Percentiles rank a stretch among this genome's conserved stretches.
Conservation (phyloP, 495 filamentous ascomycete genomes). For the Aspergillus sclerotioniger region DNA sequence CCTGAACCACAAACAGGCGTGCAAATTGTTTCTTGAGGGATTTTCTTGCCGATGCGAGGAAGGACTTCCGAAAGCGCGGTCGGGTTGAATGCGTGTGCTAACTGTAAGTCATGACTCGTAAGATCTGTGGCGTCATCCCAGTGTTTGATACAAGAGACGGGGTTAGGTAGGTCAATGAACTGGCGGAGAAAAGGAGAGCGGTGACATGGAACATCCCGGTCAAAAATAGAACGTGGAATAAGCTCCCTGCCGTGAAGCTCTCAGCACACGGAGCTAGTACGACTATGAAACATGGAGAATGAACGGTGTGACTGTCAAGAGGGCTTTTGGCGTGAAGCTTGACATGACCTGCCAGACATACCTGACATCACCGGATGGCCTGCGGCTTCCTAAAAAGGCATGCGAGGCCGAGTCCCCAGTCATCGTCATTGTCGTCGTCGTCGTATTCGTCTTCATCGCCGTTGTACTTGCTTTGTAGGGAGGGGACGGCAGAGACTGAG, state of each 20-base stretch:
- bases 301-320: not conserved
- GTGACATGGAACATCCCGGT: not conserved
- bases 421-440: no score
- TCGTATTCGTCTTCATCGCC: no score
- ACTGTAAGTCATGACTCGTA: not conserved
- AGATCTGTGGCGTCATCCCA: not conserved
- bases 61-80: not conserved
- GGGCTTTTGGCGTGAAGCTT: not conserved
- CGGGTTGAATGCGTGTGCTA: not conserved
- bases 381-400: not conserved
- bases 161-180: not conserved
- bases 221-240: constrained; percentile 1
- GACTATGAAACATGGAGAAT: not conserved
- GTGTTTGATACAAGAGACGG: not conserved
- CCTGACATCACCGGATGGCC: constrained; percentile 6
- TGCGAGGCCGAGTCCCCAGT: not conserved
- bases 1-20: not conserved
- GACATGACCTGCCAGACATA: not conserved
- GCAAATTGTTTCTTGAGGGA: not conserved
- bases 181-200: not conserved
- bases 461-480: no score
- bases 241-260: not conserved
- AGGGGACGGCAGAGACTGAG: no score
- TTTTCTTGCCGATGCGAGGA: not conserved
- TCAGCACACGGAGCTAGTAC: not conserved